phyloP scores from a whole-genome alignment of 1,139 yeast species.

The Hemisphaericaspora xylofermentans region DNA sequence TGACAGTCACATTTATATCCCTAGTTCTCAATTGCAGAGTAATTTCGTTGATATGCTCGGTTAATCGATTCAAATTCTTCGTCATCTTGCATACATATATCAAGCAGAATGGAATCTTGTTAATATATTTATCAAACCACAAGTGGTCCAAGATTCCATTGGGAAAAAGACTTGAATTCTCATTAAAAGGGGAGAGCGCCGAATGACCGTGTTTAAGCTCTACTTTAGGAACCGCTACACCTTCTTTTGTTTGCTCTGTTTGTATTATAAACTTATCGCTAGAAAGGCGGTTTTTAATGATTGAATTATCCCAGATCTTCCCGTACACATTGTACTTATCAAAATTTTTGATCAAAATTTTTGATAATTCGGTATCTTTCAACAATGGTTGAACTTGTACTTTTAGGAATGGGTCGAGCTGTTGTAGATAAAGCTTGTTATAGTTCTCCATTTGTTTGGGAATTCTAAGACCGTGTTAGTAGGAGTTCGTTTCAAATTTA shows the following conservation, averaged over 20 bases:
- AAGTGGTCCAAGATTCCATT: conserved; percentile 38
- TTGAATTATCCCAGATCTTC: conserved; percentile 40
- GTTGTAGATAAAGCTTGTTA: conserved; percentile 26
- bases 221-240: conserved; percentile 10
- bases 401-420: conserved; percentile 34
- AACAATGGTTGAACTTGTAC: conserved; percentile 17
- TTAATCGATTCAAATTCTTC: conserved; percentile 19
- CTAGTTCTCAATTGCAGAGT: conserved; percentile 18
- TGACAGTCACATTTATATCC: conserved; percentile 29
- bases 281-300: conserved; percentile 39
- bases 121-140: conserved; percentile 40
- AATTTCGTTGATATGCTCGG: conserved; percentile 18
- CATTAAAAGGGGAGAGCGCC: conserved; percentile 37
- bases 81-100: conserved; percentile 24
- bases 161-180: conserved; percentile 39
- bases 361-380: conserved; percentile 5
- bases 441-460: conserved; percentile 37
- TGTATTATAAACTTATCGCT: conserved; percentile 32
- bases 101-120: conserved; percentile 35
- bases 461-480: too few species aligned
- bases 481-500: background rate
- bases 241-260: conserved; percentile 4
- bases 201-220: conserved; percentile 22
- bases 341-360: conserved; percentile 14
- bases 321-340: conserved; percentile 21